Evolutionary conservation across 257 asterid species (phyloP).

Genomic region (Salvia splendens): DNA sequence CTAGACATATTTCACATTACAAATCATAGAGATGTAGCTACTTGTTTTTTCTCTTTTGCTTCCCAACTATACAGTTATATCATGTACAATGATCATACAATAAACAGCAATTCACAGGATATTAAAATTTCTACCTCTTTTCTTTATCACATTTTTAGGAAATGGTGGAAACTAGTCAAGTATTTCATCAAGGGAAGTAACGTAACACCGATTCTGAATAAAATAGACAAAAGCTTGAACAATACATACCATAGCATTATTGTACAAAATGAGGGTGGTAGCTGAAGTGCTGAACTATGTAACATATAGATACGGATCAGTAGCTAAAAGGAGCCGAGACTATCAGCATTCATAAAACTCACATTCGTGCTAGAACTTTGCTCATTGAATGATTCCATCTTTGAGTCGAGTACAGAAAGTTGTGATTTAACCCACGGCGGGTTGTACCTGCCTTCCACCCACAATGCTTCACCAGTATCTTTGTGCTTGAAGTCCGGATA

Average conservation of each 20-base stretch:
- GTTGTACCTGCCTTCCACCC: conserved; percentile 83
- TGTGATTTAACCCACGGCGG: conserved; percentile 97
- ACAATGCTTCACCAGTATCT: conserved; percentile 89
- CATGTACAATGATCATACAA: no score
- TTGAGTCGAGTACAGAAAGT: conserved; percentile 76
- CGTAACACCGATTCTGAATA: neutral
- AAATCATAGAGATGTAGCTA: no score
- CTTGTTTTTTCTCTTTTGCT: no score
- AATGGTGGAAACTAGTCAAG: neutral
- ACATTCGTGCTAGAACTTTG: conserved; percentile 51
- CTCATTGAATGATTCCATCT: conserved; percentile 66
- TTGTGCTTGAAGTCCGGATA: conserved; percentile 99
- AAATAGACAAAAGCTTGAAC: neutral
- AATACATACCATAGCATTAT: conserved; percentile 5
- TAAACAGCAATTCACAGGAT: conserved; percentile 8
- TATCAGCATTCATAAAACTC: conserved; percentile 57
- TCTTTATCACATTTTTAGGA: neutral
- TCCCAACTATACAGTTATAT: neutral
- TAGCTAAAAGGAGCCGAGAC: conserved; percentile 55
- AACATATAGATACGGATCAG: conserved; percentile 28
- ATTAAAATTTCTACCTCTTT: neutral
- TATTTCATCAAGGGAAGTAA: neutral
- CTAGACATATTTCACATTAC: no score
- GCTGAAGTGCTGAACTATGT: conserved; percentile 13
- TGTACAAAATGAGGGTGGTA: conserved; percentile 13